Conservation (phyloP, 805 yeast species). For the Saturnispora gosingensis region DNA sequence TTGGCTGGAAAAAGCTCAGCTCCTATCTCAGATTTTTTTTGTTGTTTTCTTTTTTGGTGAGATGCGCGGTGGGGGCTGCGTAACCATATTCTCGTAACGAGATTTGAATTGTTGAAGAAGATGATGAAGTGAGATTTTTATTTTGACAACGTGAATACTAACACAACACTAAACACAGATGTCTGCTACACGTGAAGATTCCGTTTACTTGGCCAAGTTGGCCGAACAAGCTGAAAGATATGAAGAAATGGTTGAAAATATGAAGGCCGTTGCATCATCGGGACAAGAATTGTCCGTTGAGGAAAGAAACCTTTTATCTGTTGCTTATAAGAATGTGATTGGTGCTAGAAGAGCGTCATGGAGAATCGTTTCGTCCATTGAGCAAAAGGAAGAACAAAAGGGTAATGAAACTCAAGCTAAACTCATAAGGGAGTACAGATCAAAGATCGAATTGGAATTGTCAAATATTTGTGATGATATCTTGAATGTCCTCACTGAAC, state of each 20-base stretch:
- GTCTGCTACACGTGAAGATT: slow-evolving; percentile 92
- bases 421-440: slow-evolving; percentile 88
- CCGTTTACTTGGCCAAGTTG: slow-evolving; percentile 94
- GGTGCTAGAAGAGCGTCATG: slow-evolving; percentile 99
- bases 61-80: slow-evolving; percentile 3
- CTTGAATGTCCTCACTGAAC: slow-evolving; percentile 75
- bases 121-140: not conserved
- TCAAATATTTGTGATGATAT: slow-evolving; percentile 92
- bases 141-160: not conserved
- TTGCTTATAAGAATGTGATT: slow-evolving; percentile 96
- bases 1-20: not conserved
- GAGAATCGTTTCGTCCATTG: slow-evolving; percentile 97
- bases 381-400: slow-evolving; percentile 95
- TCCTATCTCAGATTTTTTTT: not conserved
- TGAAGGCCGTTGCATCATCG: slow-evolving; percentile 94
- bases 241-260: slow-evolving; percentile 98
- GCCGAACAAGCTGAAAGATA: slow-evolving; percentile 99
- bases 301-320: slow-evolving; percentile 94
- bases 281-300: slow-evolving; percentile 95
- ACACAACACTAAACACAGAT: slow-evolving; percentile 25
- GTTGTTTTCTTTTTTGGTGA: not conserved
- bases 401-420: slow-evolving; percentile 86
- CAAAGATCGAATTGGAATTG: slow-evolving; percentile 88
- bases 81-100: slow-evolving; percentile 3
- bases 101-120: not conserved